Percentiles rank a stretch among this genome's conserved stretches.
Conservation (phyloP, 2,329 filamentous ascomycete genomes). For the Ophiocordyceps robertsii region DNA sequence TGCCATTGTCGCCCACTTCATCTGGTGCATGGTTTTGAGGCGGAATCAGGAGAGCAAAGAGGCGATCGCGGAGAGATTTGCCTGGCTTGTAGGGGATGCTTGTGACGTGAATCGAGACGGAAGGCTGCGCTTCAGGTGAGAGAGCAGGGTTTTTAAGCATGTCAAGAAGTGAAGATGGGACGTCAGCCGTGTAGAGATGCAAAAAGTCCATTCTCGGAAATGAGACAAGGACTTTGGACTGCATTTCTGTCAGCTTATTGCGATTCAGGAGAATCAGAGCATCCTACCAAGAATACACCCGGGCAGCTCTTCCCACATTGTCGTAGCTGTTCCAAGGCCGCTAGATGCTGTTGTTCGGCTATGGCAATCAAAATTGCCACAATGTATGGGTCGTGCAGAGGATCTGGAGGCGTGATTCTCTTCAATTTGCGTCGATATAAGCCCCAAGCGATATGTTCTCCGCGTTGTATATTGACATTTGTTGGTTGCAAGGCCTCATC, state of each 20-base stretch:
- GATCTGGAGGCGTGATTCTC: background rate
- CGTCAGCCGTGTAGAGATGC: slow-evolving; percentile 1
- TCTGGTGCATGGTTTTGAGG: background rate
- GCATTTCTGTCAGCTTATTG: background rate
- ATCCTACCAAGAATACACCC: background rate
- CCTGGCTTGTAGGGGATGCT: background rate
- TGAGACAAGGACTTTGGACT: background rate
- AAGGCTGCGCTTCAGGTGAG: background rate
- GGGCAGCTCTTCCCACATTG: background rate
- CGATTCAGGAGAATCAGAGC: background rate
- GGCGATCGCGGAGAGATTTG: slow-evolving; percentile 1
- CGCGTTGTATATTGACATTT: background rate
- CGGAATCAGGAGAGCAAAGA: background rate
- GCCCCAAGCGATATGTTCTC: background rate
- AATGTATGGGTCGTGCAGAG: slow-evolving; percentile 3
- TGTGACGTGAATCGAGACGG: background rate
- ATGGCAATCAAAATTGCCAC: slow-evolving; percentile 1
- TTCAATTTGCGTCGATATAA: background rate
- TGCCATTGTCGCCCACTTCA: background rate
- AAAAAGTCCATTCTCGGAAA: background rate
- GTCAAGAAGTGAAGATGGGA: background rate
- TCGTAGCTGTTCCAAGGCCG: background rate
- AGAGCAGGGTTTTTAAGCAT: slow-evolving; percentile 1
- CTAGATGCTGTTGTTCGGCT: background rate
- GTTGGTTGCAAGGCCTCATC: background rate